These are phyloP conservation scores for Hypoxylon lienhwacheense DNA, from an alignment of 495 filamentous ascomycete species.

Conservation along the genomic window DNA sequence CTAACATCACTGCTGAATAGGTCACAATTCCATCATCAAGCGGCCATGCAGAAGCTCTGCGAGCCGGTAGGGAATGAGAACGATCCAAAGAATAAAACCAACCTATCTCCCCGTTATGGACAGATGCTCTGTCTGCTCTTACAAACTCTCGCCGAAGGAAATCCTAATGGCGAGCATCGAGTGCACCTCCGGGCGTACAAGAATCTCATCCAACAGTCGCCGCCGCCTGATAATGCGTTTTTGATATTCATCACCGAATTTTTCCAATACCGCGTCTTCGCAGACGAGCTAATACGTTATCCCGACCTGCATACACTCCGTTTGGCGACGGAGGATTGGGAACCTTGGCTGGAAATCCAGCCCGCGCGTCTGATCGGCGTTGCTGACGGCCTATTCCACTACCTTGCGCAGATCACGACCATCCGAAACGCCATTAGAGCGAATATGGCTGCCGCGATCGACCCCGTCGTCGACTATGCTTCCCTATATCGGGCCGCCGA, in stretches of 20 bases:
- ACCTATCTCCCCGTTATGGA: conserved; percentile 68
- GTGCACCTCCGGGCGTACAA: conserved; percentile 79
- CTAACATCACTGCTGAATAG: conserved; percentile 49
- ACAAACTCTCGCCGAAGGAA: conserved; percentile 77
- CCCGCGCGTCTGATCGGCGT: conserved; percentile 81
- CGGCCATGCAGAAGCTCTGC: conserved; percentile 61
- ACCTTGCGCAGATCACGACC: conserved; percentile 77
- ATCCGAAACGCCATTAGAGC: conserved; percentile 75
- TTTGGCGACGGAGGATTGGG: conserved; percentile 62
- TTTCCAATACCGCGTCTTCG: conserved; percentile 88
- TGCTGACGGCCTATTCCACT: conserved; percentile 79
- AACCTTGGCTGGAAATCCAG: conserved; percentile 71
- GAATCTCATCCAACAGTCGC: conserved; percentile 63
- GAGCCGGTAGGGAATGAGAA: conserved; percentile 47
- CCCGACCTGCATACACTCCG: conserved; percentile 55
- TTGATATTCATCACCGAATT: conserved; percentile 85
- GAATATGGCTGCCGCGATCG: conserved; percentile 62
- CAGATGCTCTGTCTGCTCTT: conserved; percentile 80
- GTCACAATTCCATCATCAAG: conserved; percentile 61
- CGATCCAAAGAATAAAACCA: conserved; percentile 47
- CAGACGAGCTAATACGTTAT: conserved; percentile 74
- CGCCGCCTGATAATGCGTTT: conserved; percentile 65
- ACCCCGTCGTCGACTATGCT: conserved; percentile 74
- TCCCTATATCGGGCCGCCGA: conserved; percentile 72
- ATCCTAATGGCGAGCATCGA: conserved; percentile 75